Evolutionary conservation across 345 rosid species (phyloP).

Genomic region (Camelina neglecta): DNA sequence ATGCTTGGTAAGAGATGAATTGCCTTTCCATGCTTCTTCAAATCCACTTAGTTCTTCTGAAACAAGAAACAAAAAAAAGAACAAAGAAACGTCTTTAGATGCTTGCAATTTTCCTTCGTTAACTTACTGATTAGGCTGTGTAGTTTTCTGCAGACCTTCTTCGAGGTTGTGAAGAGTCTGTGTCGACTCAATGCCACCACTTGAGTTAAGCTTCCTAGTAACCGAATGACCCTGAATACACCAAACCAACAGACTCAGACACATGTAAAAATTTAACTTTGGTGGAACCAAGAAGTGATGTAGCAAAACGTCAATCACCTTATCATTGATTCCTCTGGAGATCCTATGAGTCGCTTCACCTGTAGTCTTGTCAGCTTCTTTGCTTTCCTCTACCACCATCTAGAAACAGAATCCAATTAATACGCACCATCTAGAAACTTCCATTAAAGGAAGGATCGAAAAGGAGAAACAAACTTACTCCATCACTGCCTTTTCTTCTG

Average conservation of each 20-base stretch:
- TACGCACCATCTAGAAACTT: neutral
- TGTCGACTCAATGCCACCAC: constrained; percentile 75
- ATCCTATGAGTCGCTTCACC: constrained; percentile 84
- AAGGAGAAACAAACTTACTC: constrained; percentile 53
- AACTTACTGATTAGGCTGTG: neutral
- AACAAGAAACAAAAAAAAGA: neutral
- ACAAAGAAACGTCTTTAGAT: neutral
- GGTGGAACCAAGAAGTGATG: neutral
- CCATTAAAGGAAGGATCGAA: neutral
- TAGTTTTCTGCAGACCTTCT: constrained; percentile 50
- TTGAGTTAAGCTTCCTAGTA: constrained; percentile 69
- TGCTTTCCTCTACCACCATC: constrained; percentile 81
- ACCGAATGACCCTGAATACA: constrained; percentile 73
- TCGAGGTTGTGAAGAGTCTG: constrained; percentile 78
- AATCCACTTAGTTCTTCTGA: constrained; percentile 70
- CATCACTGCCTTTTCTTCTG: constrained; percentile 66
- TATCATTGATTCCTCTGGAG: constrained; percentile 80
- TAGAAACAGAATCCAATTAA: constrained; percentile 36
- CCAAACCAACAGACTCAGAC: neutral
- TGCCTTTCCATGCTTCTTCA: constrained; percentile 70
- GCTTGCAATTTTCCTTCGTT: neutral
- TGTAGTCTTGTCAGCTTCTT: constrained; percentile 74
- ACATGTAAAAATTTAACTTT: neutral
- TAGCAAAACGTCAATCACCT: constrained; percentile 48
- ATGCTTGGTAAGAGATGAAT: constrained; percentile 43